Evolutionary conservation across 208 protist species (phyloP).

Genomic region (Lotmaria passim): DNA sequence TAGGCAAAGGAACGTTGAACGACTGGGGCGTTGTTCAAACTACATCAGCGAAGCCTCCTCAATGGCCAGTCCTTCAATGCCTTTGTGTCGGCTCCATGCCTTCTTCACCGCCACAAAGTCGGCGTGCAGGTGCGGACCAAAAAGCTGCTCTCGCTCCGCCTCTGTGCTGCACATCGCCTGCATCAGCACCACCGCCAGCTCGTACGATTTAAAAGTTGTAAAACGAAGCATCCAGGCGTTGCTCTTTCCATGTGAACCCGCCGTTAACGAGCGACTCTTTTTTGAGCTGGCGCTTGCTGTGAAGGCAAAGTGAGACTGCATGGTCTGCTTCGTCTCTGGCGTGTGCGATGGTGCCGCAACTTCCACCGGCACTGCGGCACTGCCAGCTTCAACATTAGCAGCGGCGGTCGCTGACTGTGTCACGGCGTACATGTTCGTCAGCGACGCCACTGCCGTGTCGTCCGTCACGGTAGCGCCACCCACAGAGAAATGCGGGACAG

Average conservation of each 20-base stretch:
- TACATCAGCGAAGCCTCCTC: not conserved
- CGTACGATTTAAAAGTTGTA: slow-evolving; percentile 9
- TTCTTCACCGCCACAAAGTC: not conserved
- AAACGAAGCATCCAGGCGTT: slow-evolving; percentile 6
- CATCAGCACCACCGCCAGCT: slow-evolving; percentile 17
- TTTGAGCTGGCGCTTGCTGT: not conserved
- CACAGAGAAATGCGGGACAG: not conserved
- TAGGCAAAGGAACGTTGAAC: too few species aligned
- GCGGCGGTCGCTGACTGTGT: not conserved
- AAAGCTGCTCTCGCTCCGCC: not conserved
- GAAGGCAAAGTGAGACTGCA: not conserved
- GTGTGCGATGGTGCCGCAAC: not conserved
- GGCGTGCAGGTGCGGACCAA: not conserved
- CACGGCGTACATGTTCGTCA: not conserved
- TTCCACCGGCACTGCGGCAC: not conserved
- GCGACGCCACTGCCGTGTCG: not conserved
- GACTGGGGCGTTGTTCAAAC: not conserved
- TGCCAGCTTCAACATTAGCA: not conserved
- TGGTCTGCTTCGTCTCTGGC: not conserved
- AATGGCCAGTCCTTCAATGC: not conserved
- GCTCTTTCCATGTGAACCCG: not conserved
- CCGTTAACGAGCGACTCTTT: not conserved
- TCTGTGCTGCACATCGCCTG: not conserved
- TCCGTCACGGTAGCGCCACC: not conserved
- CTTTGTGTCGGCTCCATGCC: not conserved